Evolutionary conservation across 345 rosid genomes (phyloP).

Genomic region (Alliaria petiolata): DNA sequence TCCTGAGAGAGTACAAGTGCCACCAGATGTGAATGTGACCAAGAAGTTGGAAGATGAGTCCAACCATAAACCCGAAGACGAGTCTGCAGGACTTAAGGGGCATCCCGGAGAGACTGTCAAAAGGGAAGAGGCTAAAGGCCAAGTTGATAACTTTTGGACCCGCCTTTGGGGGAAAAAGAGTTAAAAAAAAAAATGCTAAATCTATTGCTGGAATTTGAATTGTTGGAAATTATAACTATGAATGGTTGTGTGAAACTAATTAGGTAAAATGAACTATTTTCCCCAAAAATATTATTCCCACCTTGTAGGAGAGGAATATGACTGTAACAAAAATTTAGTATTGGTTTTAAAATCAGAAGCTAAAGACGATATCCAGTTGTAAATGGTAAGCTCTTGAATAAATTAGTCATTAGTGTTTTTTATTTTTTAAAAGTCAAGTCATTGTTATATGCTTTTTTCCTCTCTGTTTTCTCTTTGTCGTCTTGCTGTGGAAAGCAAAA

Average conservation of each 20-base stretch:
- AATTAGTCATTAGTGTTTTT: neutral
- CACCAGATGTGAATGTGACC: neutral
- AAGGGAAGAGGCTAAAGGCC: slow-evolving; percentile 2
- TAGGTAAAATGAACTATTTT: neutral
- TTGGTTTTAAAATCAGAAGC: too few species aligned
- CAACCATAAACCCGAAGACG: neutral
- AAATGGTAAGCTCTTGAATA: neutral
- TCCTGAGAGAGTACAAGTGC: neutral
- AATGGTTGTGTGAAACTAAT: neutral
- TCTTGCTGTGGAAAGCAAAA: neutral
- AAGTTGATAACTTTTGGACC: slow-evolving; percentile 22
- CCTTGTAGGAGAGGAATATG: too few species aligned
- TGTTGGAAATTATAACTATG: too few species aligned
- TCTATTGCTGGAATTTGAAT: neutral
- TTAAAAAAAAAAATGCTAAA: neutral
- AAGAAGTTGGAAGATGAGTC: neutral
- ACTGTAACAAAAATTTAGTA: too few species aligned
- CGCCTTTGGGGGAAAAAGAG: slow-evolving; percentile 14
- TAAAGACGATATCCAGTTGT: neutral
- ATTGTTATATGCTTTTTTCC: neutral
- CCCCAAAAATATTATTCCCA: too few species aligned
- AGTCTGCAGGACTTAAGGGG: neutral
- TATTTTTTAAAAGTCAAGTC: neutral
- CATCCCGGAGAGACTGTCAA: neutral
- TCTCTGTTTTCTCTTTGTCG: neutral